These are phyloP conservation scores for Penicillium sumatraense DNA, from an alignment of 2,329 filamentous ascomycete species.

Conservation along the genomic window DNA sequence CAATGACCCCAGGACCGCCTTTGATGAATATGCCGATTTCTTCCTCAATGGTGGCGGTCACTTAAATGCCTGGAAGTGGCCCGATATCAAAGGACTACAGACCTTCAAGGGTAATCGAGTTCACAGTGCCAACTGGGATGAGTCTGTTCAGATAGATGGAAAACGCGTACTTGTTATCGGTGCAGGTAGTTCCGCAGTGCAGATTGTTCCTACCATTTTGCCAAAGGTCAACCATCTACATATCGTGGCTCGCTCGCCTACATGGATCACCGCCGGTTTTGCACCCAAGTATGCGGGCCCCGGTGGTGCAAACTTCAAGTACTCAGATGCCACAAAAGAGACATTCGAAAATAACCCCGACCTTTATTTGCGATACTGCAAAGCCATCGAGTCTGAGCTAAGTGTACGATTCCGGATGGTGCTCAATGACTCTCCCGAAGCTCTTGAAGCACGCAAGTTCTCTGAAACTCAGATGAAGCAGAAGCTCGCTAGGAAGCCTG, in stretches of 20 bases:
- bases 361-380: conserved; percentile 29
- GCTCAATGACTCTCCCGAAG: conserved; percentile 35
- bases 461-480: no score
- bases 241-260: not conserved
- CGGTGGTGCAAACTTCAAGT: conserved; percentile 5
- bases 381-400: conserved; percentile 32
- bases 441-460: conserved; percentile 42
- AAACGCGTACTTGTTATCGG: not conserved
- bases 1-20: no score
- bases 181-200: not conserved
- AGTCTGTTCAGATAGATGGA: not conserved
- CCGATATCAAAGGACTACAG: not conserved
- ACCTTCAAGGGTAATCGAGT: not conserved
- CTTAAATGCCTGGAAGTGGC: conserved; percentile 5
- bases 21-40: no score
- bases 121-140: not conserved
- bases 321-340: no score
- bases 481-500: conserved; percentile 1
- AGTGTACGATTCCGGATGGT: conserved; percentile 23
- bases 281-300: conserved; percentile 5
- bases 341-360: conserved; percentile 17
- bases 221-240: not conserved
- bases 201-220: not conserved
- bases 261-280: conserved; percentile 9
- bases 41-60: no score